phyloP scores from a whole-genome alignment of 148 eudicot genomes.

The Rhododendron kiyosumense region DNA sequence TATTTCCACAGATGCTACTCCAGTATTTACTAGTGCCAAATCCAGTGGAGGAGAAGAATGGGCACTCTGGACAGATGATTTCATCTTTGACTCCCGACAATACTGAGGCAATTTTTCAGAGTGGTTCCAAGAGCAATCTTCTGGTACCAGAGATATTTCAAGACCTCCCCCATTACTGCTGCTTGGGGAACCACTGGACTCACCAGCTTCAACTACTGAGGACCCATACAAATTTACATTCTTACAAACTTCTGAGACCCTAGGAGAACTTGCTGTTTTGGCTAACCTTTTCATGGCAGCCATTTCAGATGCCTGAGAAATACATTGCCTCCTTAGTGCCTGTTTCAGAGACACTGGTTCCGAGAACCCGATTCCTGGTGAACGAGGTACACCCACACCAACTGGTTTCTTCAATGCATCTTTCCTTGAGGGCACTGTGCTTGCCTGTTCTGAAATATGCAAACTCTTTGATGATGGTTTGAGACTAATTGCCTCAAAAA shows the following conservation, averaged over 20 bases:
- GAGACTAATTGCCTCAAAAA: conserved; percentile 68
- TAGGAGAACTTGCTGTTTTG: conserved; percentile 51
- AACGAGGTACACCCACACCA: conserved; percentile 37
- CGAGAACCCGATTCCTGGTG: conserved; percentile 66
- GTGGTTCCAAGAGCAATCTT: conserved; percentile 29
- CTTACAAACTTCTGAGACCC: conserved; percentile 57
- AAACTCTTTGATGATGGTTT: conserved; percentile 48
- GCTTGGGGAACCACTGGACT: conserved; percentile 27
- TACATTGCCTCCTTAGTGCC: conserved; percentile 85
- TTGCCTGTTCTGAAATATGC: conserved; percentile 29
- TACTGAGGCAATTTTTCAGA: conserved; percentile 25
- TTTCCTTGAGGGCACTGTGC: conserved; percentile 30
- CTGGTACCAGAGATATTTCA: conserved; percentile 48
- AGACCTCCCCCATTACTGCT: conserved; percentile 26
- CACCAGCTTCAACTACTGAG: conserved; percentile 48
- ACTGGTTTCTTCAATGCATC: conserved; percentile 61
- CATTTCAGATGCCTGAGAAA: conserved; percentile 94
- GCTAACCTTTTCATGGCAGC: conserved; percentile 69
- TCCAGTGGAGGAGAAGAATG: conserved; percentile 24
- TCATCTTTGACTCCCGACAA: conserved; percentile 22
- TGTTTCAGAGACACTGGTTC: conserved; percentile 79
- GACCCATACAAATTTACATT: conserved; percentile 49
- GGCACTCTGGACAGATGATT: conserved; percentile 32
- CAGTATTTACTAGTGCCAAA: conserved; percentile 17
- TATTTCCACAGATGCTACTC: conserved; percentile 10